A percentile compares a stretch with the other conserved stretches of the same genome.
Evolutionary conservation across 2,329 filamentous ascomycete species (phyloP).

Genomic region (Rutstroemia sp.): DNA sequence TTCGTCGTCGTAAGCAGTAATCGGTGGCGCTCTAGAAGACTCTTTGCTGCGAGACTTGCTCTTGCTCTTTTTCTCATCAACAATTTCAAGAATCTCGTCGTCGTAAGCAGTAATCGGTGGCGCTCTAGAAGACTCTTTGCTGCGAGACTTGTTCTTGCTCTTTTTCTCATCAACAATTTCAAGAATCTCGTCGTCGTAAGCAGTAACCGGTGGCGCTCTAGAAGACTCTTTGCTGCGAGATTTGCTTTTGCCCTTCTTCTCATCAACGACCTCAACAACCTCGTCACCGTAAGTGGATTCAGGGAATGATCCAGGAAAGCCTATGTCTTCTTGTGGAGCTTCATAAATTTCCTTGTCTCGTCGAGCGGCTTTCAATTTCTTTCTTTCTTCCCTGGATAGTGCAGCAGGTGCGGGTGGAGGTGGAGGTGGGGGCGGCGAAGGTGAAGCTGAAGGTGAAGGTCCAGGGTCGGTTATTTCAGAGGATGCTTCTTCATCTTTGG

Average conservation of each 20-base stretch:
- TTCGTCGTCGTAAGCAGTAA: not conserved
- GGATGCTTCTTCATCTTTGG: conserved; percentile 24
- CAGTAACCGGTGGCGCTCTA: not conserved
- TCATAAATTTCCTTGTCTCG: too few species aligned
- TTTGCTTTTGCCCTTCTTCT: not conserved
- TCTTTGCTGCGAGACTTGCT: not conserved
- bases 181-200: conserved; percentile 5
- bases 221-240: conserved; percentile 1
- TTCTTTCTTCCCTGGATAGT: conserved; percentile 1
- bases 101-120: not conserved
- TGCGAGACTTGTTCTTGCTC: not conserved
- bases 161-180: not conserved
- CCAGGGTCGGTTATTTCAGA: conserved; percentile 7
- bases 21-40: not conserved
- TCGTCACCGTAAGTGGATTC: not conserved
- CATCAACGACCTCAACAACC: not conserved
- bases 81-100: conserved; percentile 5
- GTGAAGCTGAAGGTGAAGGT: conserved; percentile 28
- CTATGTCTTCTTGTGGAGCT: not conserved
- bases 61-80: not conserved
- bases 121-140: not conserved
- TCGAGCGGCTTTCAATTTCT: not conserved
- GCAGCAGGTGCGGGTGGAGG: conserved; percentile 20
- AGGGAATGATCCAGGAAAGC: conserved; percentile 2
- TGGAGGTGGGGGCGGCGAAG: conserved; percentile 34